phyloP scores from a whole-genome alignment of 805 yeast species.

The Candida xyloterini region DNA sequence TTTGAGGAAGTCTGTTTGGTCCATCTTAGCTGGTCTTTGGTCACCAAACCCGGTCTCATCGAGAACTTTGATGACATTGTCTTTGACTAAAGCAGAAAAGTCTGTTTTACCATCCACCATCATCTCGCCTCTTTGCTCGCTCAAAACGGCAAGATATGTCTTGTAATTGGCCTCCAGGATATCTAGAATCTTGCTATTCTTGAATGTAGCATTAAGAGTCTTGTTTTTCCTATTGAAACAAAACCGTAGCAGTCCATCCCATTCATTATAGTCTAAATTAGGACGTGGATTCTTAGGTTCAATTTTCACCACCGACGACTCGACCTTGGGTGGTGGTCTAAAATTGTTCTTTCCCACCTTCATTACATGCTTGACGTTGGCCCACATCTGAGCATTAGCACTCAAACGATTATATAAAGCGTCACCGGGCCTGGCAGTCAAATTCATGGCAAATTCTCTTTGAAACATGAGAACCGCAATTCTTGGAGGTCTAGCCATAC shows the following conservation, averaged over 20 bases:
- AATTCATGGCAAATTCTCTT: conserved; percentile 91
- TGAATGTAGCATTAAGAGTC: conserved; percentile 90
- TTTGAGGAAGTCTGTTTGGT: conserved; percentile 88
- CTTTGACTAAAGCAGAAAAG: conserved; percentile 51
- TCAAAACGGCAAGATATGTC: conserved; percentile 55
- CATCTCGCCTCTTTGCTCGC: conserved; percentile 47
- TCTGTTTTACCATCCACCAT: conserved; percentile 42
- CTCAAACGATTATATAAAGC: conserved; percentile 86
- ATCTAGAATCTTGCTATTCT: conserved; percentile 71
- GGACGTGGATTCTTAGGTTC: conserved; percentile 94
- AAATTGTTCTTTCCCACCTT: conserved; percentile 96
- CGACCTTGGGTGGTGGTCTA: conserved; percentile 98
- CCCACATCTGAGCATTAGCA: conserved; percentile 99
- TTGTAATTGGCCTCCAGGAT: conserved; percentile 87
- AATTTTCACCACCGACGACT: conserved; percentile 90
- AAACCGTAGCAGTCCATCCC: conserved; percentile 94
- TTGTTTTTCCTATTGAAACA: conserved; percentile 92
- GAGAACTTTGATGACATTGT: conserved; percentile 70
- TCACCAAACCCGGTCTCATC: conserved; percentile 77
- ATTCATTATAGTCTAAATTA: conserved; percentile 87
- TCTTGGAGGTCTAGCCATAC: conserved; percentile 91
- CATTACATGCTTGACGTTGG: conserved; percentile 97
- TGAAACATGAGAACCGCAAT: conserved; percentile 96
- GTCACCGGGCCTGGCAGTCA: conserved; percentile 97
- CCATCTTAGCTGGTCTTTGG: conserved; percentile 89